Evolutionary conservation across 2,329 filamentous ascomycete genomes (phyloP), one percentile per base, ranked within the genome.

Genomic region (Pseudocercospora musae): DNA sequence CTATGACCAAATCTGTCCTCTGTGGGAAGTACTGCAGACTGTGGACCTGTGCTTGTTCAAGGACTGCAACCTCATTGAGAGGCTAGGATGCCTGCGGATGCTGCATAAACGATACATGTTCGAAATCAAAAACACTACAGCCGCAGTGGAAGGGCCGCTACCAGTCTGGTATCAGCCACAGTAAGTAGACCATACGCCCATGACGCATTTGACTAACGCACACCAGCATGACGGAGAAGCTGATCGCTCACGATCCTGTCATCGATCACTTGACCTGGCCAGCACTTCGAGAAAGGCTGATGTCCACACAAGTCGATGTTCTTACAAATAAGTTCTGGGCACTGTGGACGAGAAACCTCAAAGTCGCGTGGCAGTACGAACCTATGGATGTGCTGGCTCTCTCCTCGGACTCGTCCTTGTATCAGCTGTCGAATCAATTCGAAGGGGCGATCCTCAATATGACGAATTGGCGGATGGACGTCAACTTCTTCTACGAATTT

Each of bases 261-360:
- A 66, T 68, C n/a, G 66, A 68, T 46, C 66, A 68, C 46, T 54
- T 68, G 11, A 65, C 66, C 11, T 68, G 66, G 66, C 66, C 66
- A 6, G 58, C 60, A 40, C 56, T 68, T 0, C 49, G 66, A 49
- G 66, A 67, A 37, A 61, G 66, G 13, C 40, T 68, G 15, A 65
- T 68, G 44, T 58, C 58, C 18, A 62, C 65, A 18, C 57, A 59
- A 21, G 40, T 44, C 7, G 42, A 49, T 27, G 59, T 65, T 40
- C 56, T 68, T 23, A 68, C 66, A 20, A 68, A 68, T 55, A 67
- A 64, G 29, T 68, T 68, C 33, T 68, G 66, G 66, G 55, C 59
- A 5, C 49, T 62, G 15, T 68, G 62, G 49, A 60, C 62, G 4
- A 58, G 62, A 25, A 67, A 68, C 33, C 53, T 68, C 7, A 59